Evolutionary conservation across 176 grass and related monocot species (phyloP).

Genomic region (Avena atlantica): DNA sequence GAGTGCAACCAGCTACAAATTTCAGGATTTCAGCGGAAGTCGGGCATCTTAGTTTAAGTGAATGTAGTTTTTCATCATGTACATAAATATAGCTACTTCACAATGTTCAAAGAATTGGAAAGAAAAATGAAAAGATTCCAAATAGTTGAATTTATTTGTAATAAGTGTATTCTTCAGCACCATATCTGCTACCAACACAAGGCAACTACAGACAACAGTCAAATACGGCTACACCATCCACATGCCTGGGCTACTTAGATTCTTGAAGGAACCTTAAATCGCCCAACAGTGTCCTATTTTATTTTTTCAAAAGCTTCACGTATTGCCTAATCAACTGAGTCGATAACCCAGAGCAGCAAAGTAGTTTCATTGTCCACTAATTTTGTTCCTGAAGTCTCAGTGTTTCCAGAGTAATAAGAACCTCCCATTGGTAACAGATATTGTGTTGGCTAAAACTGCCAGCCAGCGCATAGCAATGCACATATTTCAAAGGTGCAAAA

Average conservation of each 20-base stretch:
- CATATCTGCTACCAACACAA: neutral
- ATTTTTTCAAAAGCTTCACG: neutral
- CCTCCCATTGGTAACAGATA: neutral
- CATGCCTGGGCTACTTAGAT: neutral
- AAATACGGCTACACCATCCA: neutral
- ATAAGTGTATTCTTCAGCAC: neutral
- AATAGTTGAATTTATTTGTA: neutral
- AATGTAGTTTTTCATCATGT: neutral
- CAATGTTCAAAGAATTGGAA: neutral
- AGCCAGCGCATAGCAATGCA: neutral
- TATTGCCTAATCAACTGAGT: neutral
- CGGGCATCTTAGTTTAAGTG: neutral
- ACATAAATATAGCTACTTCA: neutral
- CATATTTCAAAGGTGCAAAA: neutral
- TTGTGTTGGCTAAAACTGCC: neutral
- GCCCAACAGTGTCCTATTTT: neutral
- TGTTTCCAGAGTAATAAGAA: neutral
- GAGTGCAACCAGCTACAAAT: neutral
- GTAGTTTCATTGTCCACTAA: neutral
- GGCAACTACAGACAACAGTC: neutral
- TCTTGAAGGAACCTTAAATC: neutral
- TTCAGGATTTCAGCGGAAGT: constrained; percentile 6
- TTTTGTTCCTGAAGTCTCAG: neutral
- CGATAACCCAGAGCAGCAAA: neutral
- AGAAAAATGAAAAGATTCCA: neutral